Percentiles rank a stretch among this genome's conserved stretches.
Evolutionary conservation across 352 stramenopile species (phyloP).

Genomic region (Phytophthora pisi): DNA sequence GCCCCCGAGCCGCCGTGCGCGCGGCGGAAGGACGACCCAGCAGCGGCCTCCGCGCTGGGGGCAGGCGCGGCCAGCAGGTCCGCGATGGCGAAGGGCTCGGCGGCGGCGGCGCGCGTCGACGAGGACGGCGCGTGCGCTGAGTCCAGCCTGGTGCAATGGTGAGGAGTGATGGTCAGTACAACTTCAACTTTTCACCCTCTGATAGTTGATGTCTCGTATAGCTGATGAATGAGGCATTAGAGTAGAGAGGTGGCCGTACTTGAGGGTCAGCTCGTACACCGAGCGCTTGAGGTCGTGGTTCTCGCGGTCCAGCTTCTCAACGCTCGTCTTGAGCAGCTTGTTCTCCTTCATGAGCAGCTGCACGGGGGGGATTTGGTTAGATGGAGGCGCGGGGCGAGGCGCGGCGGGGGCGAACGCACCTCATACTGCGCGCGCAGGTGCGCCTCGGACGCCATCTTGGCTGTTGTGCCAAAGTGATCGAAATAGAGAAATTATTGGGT

Average conservation of each 20-base stretch:
- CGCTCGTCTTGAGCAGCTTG: conserved; percentile 79
- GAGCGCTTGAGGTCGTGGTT: conserved; percentile 92
- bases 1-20: conserved; percentile 38
- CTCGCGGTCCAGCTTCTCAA: conserved; percentile 87
- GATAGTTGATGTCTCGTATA: conserved; percentile 7
- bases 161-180: conserved; percentile 31
- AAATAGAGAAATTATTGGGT: conserved; percentile 2
- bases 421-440: conserved; percentile 87
- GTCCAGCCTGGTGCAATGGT: conserved; percentile 56
- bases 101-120: conserved; percentile 27
- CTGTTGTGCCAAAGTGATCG: conserved; percentile 4
- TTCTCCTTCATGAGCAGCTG: conserved; percentile 86
- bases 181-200: conserved; percentile 21
- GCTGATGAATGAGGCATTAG: not conserved
- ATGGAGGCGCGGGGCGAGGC: no score
- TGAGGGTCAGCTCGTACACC: conserved; percentile 91
- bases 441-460: conserved; percentile 76
- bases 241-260: conserved; percentile 43
- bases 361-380: not conserved
- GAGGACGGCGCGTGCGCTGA: conserved; percentile 50
- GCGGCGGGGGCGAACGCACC: conserved; percentile 31
- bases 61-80: conserved; percentile 63
- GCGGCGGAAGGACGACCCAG: conserved; percentile 43
- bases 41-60: conserved; percentile 38
- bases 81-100: conserved; percentile 73